Conservation (phyloP, 2,329 filamentous ascomycete genomes). For the Exophiala sideris region DNA sequence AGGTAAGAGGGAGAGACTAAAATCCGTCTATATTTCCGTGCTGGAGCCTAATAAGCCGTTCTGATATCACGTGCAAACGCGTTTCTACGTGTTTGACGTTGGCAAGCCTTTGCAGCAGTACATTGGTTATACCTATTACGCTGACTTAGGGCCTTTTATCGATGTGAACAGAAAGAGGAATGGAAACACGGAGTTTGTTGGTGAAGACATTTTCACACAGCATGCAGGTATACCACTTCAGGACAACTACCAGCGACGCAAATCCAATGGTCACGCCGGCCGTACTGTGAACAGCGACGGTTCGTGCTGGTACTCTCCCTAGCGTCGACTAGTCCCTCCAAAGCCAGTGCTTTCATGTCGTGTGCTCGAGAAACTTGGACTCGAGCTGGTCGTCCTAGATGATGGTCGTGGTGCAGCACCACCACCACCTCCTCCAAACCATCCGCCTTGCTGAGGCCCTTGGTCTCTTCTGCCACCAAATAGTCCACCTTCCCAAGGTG, state of each 20-base stretch:
- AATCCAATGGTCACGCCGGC: not conserved
- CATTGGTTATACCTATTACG: not conserved
- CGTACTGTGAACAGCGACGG: not conserved
- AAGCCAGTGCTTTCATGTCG: conserved; percentile 43
- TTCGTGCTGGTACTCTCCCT: conserved; percentile 7
- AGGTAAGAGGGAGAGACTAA: not conserved
- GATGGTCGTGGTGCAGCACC: conserved; percentile 34
- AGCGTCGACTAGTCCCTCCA: conserved; percentile 44
- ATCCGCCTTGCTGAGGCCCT: not conserved
- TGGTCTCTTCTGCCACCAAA: conserved; percentile 12
- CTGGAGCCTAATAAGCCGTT: too few species aligned
- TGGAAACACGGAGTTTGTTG: too few species aligned
- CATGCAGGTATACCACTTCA: not conserved
- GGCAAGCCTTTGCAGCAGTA: not conserved
- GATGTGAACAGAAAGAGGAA: not conserved
- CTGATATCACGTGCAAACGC: too few species aligned
- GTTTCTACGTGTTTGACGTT: too few species aligned
- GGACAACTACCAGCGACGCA: not conserved
- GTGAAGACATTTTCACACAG: not conserved
- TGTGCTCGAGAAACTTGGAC: conserved; percentile 29
- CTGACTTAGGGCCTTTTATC: not conserved
- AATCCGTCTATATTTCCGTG: too few species aligned
- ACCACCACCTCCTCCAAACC: conserved; percentile 16
- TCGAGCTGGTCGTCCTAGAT: conserved; percentile 17
- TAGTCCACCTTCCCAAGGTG: conserved; percentile 11